Conservation (phyloP, 768 basidiomycete genomes). For the Boletellus ananas region DNA sequence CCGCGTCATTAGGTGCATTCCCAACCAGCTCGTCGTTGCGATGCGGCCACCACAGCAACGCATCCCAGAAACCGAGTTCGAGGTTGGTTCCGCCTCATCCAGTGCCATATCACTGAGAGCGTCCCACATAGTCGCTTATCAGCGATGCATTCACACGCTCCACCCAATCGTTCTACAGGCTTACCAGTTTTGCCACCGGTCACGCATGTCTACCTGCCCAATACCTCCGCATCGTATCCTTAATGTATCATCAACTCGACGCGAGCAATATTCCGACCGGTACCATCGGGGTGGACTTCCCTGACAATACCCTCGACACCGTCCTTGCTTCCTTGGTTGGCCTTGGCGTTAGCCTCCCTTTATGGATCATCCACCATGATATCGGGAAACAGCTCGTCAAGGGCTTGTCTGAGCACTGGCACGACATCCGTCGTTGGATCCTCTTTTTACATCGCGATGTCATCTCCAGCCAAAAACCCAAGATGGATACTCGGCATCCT, state of each 20-base stretch:
- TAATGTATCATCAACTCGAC: slow-evolving; percentile 21
- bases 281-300: slow-evolving; percentile 2
- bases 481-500: slow-evolving; percentile 9
- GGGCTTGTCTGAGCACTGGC: slow-evolving; percentile 17
- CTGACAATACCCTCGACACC: slow-evolving; percentile 9
- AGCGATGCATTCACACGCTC: slow-evolving; percentile 10
- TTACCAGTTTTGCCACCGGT: slow-evolving; percentile 12
- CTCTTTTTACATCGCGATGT: slow-evolving; percentile 19
- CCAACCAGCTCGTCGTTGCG: neutral
- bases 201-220: slow-evolving; percentile 16
- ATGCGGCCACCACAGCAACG: neutral
- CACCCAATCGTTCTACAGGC: slow-evolving; percentile 10
- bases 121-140: slow-evolving; percentile 11
- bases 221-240: slow-evolving; percentile 19
- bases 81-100: slow-evolving; percentile 13
- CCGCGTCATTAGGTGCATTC: neutral
- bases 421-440: slow-evolving; percentile 26
- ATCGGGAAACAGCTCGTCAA: slow-evolving; percentile 12
- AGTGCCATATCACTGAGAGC: neutral
- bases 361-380: slow-evolving; percentile 20
- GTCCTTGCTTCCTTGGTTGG: slow-evolving; percentile 13
- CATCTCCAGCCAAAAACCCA: slow-evolving; percentile 8
- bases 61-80: slow-evolving; percentile 15
- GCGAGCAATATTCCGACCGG: slow-evolving; percentile 17
- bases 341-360: slow-evolving; percentile 21